Base-by-base conservation (phyloP, 1,284 basidiomycete species). In the Tilletia indica region DNA sequence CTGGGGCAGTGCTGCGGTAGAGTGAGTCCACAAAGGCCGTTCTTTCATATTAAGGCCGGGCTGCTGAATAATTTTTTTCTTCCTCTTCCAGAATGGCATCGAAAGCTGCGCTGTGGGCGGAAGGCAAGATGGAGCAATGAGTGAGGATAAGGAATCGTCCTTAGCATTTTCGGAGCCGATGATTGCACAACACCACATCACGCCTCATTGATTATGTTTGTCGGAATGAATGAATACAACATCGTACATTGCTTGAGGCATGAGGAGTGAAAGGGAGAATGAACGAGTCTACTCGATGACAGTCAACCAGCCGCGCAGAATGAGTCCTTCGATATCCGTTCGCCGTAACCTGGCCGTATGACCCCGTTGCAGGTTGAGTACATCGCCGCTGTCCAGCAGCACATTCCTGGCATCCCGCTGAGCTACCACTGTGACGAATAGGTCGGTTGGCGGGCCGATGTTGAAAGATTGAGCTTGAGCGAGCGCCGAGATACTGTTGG, bases 1-100 rank as follows among this genome's bases (percentile, higher is more conserved):
- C 81, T 99, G 96, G 95, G 96, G 91, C 19, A 85, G 90, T 63
- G 95, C 95, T 11, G 96, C 96, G 8, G 93, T 98, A 19, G 96
- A 99, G 86, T 82, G 74, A 70, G 80, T 80, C n/a, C 42, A 51
- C 31, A 5, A 45, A 31, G 2, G 25, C 25, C 25, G 25, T 31
- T 31, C 56, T 11, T 68, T 51, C 54, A 21, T 63, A 54, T n/a
- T 6, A 9, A n/a, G 14, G n/a, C 2, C 21, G 36, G 21, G 58
- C 45, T 8, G 5, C 68, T 68, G 47, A 58, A n/a, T 1, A 1
- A 45, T 5, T 2, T 49, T 58, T 34, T 36, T 4, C 16, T 9
- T 12, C 42, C 25, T 21, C 6, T 58, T 21, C 49, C 25, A 68
- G 67, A 36, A 68, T 68, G 67, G 67, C 49, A 47, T 68, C 67